Conservation (phyloP, 805 yeast species). For the Cyberlindnera japonica region DNA sequence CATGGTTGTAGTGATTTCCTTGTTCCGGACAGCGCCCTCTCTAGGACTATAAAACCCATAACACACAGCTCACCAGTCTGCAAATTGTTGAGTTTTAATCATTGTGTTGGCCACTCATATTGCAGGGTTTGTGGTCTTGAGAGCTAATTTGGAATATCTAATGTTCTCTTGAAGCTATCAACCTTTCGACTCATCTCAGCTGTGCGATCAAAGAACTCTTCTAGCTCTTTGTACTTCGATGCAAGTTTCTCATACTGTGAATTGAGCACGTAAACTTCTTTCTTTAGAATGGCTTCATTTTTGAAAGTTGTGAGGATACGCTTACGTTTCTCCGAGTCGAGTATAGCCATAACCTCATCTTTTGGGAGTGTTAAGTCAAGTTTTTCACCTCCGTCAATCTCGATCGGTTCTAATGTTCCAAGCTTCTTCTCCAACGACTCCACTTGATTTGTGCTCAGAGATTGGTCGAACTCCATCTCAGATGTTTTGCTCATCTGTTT, state of each 20-base stretch:
- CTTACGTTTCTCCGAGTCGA: constrained; percentile 21
- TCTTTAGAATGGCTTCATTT: constrained; percentile 20
- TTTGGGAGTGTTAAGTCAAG: constrained; percentile 15
- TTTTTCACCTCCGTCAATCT: constrained; percentile 12
- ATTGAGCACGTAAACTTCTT: constrained; percentile 17
- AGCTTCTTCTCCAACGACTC: constrained; percentile 15
- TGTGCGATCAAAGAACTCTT: constrained; percentile 22
- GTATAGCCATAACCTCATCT: constrained; percentile 16
- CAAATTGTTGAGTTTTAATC: too few relatives aligned
- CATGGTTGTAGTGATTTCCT: too few relatives aligned
- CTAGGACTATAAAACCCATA: not conserved
- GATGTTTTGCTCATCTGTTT: constrained; percentile 16
- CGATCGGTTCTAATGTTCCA: constrained; percentile 14
- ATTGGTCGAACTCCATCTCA: constrained; percentile 17
- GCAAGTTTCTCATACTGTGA: constrained; percentile 21
- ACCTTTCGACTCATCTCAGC: constrained; percentile 21
- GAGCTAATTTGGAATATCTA: constrained; percentile 1
- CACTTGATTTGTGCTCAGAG: constrained; percentile 11
- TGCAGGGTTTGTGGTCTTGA: not conserved
- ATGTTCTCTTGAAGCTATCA: constrained; percentile 1
- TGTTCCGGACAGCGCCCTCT: too few relatives aligned
- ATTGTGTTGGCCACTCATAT: too few relatives aligned
- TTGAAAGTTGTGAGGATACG: constrained; percentile 17
- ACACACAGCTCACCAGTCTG: too few relatives aligned
- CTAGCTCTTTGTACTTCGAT: constrained; percentile 20